Conservation (phyloP, 345 rosid genomes). For the Conringia planisiliqua region DNA sequence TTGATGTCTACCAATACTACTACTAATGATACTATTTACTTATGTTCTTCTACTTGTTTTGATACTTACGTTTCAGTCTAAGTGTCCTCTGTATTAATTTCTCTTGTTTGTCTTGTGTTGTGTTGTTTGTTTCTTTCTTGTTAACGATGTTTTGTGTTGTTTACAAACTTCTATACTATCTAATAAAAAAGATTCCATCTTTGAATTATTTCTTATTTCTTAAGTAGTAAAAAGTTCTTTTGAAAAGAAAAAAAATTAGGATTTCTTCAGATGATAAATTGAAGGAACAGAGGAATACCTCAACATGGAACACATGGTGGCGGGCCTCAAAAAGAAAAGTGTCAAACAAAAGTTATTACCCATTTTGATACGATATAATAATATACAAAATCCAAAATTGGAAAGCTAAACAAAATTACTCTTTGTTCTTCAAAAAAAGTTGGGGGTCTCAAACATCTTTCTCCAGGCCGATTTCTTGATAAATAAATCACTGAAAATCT, state of each 20-base stretch:
- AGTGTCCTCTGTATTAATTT: neutral
- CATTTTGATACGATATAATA: neutral
- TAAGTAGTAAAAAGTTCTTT: neutral
- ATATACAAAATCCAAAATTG: neutral
- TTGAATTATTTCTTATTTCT: neutral
- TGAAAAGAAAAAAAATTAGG: neutral
- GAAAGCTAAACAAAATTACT: too few species aligned
- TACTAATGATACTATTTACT: neutral
- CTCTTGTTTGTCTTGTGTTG: neutral
- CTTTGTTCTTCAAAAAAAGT: too few species aligned
- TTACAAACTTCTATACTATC: too few species aligned
- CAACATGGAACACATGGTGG: neutral
- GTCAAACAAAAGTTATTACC: neutral
- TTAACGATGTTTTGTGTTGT: too few species aligned
- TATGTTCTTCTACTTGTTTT: neutral
- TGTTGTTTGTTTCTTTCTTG: too few species aligned
- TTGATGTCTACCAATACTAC: neutral
- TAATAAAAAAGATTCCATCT: too few species aligned
- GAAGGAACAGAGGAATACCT: neutral
- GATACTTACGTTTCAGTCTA: neutral
- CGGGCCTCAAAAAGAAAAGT: neutral
- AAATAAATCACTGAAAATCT: neutral
- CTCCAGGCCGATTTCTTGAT: neutral
- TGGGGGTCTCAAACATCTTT: neutral
- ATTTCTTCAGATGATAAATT: neutral